phyloP scores from a whole-genome alignment of 306 rosid species.

The Cucurbita maxima region DNA sequence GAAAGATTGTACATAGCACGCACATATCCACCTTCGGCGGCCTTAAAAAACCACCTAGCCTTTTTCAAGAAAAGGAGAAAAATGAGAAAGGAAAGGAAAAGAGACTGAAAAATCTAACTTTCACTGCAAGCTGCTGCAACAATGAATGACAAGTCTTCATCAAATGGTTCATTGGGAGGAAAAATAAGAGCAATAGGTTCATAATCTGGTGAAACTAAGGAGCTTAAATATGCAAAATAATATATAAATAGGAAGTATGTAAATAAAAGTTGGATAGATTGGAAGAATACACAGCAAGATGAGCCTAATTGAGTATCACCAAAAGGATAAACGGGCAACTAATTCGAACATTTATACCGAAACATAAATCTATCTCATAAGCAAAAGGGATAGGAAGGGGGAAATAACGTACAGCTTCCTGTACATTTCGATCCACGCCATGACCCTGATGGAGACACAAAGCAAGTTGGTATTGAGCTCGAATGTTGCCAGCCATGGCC shows the following conservation, averaged over 20 bases:
- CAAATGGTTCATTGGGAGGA: too few species aligned
- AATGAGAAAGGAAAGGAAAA: not conserved
- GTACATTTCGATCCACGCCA: slow-evolving; percentile 25
- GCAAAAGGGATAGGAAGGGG: not conserved
- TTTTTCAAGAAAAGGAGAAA: slow-evolving; percentile 18
- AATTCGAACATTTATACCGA: not conserved
- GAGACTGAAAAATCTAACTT: not conserved
- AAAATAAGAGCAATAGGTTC: not conserved
- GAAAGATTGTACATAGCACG: slow-evolving; percentile 86
- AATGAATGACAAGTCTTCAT: not conserved
- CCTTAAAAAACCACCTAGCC: slow-evolving; percentile 81
- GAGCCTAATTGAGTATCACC: not conserved
- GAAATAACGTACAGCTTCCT: slow-evolving; percentile 51
- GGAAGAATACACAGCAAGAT: not conserved
- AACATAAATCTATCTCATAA: not conserved
- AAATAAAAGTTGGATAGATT: not conserved
- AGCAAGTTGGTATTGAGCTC: slow-evolving; percentile 88
- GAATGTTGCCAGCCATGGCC: slow-evolving; percentile 41
- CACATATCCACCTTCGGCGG: slow-evolving; percentile 73
- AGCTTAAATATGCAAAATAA: not conserved
- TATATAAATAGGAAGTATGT: not conserved
- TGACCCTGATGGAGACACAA: slow-evolving; percentile 65
- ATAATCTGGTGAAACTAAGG: not conserved
- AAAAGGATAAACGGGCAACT: not conserved
- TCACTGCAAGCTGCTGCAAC: not conserved